Base-by-base conservation (phyloP, 169 alveolate genomes). In the Plasmodium knowlesi region DNA sequence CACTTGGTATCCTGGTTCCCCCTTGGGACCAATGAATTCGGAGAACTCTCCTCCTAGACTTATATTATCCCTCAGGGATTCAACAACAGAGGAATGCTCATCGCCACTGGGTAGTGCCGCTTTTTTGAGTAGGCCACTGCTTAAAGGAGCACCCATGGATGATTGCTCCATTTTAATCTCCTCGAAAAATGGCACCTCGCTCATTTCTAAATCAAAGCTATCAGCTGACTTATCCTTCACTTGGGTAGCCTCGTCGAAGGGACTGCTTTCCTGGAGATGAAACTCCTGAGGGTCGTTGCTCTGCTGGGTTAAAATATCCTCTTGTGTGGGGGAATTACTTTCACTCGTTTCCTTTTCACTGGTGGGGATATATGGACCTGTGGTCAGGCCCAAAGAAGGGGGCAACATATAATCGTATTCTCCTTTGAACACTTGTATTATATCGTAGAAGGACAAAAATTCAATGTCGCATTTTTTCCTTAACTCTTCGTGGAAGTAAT, bases 351-450 rank as follows among this genome's bases (percentile, higher is more conserved):
- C 16, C n/a, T 5, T 5, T n/a, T 67, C 19, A 67, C 30, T 22
- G 76, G 4, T 0, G 30, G 76, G 76, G 37, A 67, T 22, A 12
- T 67, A 67, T 5, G 76, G 76, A 67, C 34, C 39, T 5, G 50
- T 54, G 73, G 37, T 39, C 72, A 46, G 12, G 19, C 70, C 22
- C 53, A 50, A 50, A 19, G 86, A 74, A 0, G 19, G 16, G 53
- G 16, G 53, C 16, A 89, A 25, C 19, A 89, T 28, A 79, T 89
- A 70, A 32, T 89, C 94, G 46, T 89, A 89, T 1, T 89, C 53
- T n/a, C 94, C 94, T 80, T 89, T 78, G 61, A 89, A 89, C 16
- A 46, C 73, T 25, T 89, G 81, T 9, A 89, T 43, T 25, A 89
- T 89, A 10, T 89, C 94, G 50, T 89, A 89, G 71, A 39, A 89